Base-by-base conservation (phyloP, 2,329 filamentous ascomycete species). In the Meredithiella fracta region DNA sequence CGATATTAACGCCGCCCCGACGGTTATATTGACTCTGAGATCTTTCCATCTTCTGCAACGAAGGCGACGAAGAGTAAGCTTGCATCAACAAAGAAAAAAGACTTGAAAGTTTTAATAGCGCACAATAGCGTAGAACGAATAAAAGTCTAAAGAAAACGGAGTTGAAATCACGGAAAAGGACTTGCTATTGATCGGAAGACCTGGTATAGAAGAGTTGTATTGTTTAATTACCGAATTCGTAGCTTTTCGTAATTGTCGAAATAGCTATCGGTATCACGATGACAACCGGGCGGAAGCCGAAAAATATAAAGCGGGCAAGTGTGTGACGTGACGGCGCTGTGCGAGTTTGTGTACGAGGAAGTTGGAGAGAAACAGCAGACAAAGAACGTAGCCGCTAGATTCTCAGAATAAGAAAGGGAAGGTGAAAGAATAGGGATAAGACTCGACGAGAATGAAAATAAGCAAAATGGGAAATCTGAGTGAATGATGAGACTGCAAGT, bases 21-120 rank as follows among this genome's bases (percentile, higher is more conserved):
- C 74, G 69, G 62, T 72, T 73, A 65, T 81, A 78, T 62, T 71
- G 69, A 60, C 65, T 72, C 66, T 79, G 75, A 62, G 77, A 77
- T 67, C 80, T 75, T 74, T 89, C 85, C 85, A 88, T 88, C 82
- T 88, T 89, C 70, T 73, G 75, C 65, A 88, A 72, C 63, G 85
- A 89, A 64, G 85, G 84, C 65, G 84, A 86, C 67, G 77, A 74
- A 60, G 82, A 71, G 82, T 86, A 86, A 61, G 77, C 74, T 73
- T 80, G 83, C 83, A 87, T 88, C 77, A 56, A 56, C 17, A 9
- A 20, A 44, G 40, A 44, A 9, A 44, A 20, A n/a, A 44, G 40
- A 44, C 8, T n/a, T n/a, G n/a, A 8, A 22, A 8, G 40, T 20
- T n/a, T 44, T 22, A 44, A 44, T n/a, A 38, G 37, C 15, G 15